Base-by-base conservation (phyloP, 768 basidiomycete genomes). In the Agaricus sinodeliciosus region DNA sequence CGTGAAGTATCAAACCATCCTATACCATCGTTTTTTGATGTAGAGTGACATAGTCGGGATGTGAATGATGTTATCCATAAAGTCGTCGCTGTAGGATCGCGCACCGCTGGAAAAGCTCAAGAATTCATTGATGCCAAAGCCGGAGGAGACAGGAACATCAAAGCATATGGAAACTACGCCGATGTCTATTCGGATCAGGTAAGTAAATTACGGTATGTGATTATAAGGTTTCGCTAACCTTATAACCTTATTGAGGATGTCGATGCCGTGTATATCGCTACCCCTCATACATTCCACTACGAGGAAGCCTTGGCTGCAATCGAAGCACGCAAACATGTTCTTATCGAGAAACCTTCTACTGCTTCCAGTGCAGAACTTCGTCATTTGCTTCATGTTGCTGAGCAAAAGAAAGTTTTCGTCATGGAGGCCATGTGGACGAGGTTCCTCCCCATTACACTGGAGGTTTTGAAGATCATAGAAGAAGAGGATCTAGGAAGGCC, bases 371-470 rank as follows among this genome's bases (percentile, higher is more conserved):
- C 83, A 2, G 90, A 94, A 62, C 73, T 91, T 18, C 77, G 80
- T n/a, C 79, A 83, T 43, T 76, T 95, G 19, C 70, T 92, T 16
- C 70, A 70, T 9, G 76, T 89, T 16, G 90, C 93, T 2, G 87
- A 86, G 65, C 80, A 89, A 63, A 72, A 85, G 59, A 79, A 82
- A 15, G 76, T 92, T 1, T 94, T 94, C 73, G 80, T 94, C 60
- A 94, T 94, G 91, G 93, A 94, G 68, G 90, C 87, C 0, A 73
- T 92, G 67, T 92, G 90, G 89, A 91, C 90, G 34, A 76, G 87
- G 34, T 90, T 90, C 72, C 84, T 87, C 53, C 87, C 87, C 11
- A 75, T 88, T 55, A 71, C 74, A 9, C 62, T 72, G 15, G 87
- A 86, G 55, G 70, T 90, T 49, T 84, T 85, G 67, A 73, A 74